These are phyloP conservation scores for Leccinum insolens DNA, from an alignment of 1,284 basidiomycete species.

Conservation along the genomic window DNA sequence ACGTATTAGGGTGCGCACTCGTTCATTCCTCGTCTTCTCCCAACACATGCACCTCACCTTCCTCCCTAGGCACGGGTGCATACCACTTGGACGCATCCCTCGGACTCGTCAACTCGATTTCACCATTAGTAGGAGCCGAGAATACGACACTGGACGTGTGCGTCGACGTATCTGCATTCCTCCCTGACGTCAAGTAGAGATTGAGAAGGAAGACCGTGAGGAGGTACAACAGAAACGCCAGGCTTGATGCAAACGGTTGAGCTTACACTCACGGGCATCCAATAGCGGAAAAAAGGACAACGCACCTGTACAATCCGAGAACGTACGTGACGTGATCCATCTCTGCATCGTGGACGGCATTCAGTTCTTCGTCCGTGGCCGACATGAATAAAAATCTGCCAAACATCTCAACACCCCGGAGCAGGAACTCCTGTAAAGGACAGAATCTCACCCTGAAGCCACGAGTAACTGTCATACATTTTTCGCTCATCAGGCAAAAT, in stretches of 20 bases:
- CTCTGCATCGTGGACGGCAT: slow-evolving; percentile 64
- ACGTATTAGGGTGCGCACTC: not conserved
- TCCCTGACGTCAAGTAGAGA: slow-evolving; percentile 62
- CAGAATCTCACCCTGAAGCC: slow-evolving; percentile 53
- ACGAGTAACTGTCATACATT: slow-evolving; percentile 56
- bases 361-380: slow-evolving; percentile 87
- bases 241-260: slow-evolving; percentile 38
- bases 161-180: slow-evolving; percentile 45
- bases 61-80: slow-evolving; percentile 38
- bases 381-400: slow-evolving; percentile 81
- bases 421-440: not conserved
- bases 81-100: slow-evolving; percentile 42
- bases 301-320: slow-evolving; percentile 76
- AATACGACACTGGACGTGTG: slow-evolving; percentile 20
- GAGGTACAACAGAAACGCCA: slow-evolving; percentile 78
- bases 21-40: slow-evolving; percentile 37
- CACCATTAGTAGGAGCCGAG: slow-evolving; percentile 23
- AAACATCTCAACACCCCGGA: not conserved
- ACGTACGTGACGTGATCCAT: slow-evolving; percentile 92
- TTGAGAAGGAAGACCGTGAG: slow-evolving; percentile 63
- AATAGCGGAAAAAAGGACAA: not conserved
- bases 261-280: not conserved
- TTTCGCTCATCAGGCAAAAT: not conserved
- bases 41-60: slow-evolving; percentile 34
- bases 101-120: slow-evolving; percentile 35